Conservation (phyloP, 1,139 yeast genomes). For the Pichia kudriavzevii region DNA sequence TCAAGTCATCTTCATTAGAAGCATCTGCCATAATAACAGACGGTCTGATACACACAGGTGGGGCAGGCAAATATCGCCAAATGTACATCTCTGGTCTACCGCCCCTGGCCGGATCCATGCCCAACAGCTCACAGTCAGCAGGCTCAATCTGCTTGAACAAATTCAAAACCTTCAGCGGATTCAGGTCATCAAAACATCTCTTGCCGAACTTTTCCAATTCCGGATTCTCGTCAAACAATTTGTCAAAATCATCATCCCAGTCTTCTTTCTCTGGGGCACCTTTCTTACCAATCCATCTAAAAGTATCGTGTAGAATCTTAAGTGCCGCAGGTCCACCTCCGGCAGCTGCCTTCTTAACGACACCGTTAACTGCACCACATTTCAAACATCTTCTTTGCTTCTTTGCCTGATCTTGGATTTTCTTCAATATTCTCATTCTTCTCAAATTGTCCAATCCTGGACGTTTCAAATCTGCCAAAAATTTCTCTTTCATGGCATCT, state of each 20-base stretch:
- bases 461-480: constrained; percentile 67
- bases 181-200: constrained; percentile 87
- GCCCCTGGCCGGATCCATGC: constrained; percentile 77
- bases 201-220: constrained; percentile 84
- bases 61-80: constrained; percentile 97
- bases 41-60: constrained; percentile 98
- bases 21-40: constrained; percentile 93
- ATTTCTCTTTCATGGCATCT: constrained; percentile 62
- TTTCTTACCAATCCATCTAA: constrained; percentile 92
- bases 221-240: constrained; percentile 63
- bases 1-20: constrained; percentile 93
- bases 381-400: constrained; percentile 85
- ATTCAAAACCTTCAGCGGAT: constrained; percentile 83
- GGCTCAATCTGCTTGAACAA: constrained; percentile 81
- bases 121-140: constrained; percentile 84
- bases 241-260: constrained; percentile 83
- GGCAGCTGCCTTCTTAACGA: constrained; percentile 92
- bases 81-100: constrained; percentile 96
- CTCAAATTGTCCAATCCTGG: constrained; percentile 88
- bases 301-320: constrained; percentile 92
- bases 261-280: constrained; percentile 73
- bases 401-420: constrained; percentile 83
- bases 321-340: constrained; percentile 90
- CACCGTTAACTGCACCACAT: constrained; percentile 90
- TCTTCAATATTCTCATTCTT: constrained; percentile 81